Base-by-base conservation (phyloP, 2,329 filamentous ascomycete species). In the Diaporthe eres region DNA sequence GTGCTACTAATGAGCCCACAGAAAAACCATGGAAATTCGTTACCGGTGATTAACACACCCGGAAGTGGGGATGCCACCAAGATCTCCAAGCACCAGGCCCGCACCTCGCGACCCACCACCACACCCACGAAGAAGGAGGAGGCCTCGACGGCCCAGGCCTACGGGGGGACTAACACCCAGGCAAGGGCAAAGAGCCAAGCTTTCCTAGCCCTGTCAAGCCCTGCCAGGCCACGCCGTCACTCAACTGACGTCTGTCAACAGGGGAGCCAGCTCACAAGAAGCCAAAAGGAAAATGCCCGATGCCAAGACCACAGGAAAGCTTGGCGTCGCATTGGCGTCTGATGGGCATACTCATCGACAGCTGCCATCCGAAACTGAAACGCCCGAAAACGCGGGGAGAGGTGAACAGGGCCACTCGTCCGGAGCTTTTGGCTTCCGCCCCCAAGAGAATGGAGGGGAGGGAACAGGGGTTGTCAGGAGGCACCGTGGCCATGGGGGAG, bases 331-430 rank as follows among this genome's bases (percentile, higher is more conserved):
- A 75, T 73, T 53, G 71, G 70, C 70, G 74, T 75, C 74, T 75
- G 74, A 75, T 73, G 70, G 51, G 28, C 74, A 34, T 49, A 70
- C 22, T 75, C 70, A 73, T 73, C 70, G 34, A 39, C 60, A 42
- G 51, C 68, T 73, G 74, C 58, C 74, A 75, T 75, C 74, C 60
- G 60, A 75, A 75, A 37, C 57, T 75, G 74, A 75, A 73, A 75
- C 74, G 47, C 51, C 10, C 12, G 37, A 70, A 61, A 51, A 55
- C 51, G 53, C n/a, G 61, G 61, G 51, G 72, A 37, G 53, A 28
- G 6, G 8, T 31, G 25, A 25, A 55, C 25, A 55, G 53, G 53
- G 28, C 58, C 15, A 4, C 31, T 58, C 39, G 47, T 22, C 28
- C 65, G 65, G 65, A 70, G 49, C 65, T 70, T 70, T 55, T 70